A percentile compares a stretch with the other conserved stretches of the same genome.
Evolutionary conservation across 805 yeast species (phyloP).

Genomic region (Myxozyma udenii): DNA sequence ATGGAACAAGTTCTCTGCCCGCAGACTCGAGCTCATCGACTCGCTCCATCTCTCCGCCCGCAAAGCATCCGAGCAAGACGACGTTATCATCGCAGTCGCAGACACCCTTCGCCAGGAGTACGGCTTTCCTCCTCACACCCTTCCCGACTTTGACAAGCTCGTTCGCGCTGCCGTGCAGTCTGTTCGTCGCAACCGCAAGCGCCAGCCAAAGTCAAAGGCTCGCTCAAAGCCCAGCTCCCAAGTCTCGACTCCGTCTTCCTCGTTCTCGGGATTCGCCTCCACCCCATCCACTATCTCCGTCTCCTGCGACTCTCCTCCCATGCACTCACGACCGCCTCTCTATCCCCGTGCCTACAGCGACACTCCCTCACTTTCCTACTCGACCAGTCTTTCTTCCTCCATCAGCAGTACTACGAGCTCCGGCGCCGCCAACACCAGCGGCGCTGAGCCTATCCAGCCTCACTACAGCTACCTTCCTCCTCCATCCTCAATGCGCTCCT

Average conservation of each 20-base stretch:
- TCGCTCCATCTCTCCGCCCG: conserved; percentile 57
- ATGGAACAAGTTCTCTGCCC: conserved; percentile 89
- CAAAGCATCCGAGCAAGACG: conserved; percentile 92
- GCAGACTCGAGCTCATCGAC: conserved; percentile 86
- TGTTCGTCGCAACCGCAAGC: conserved; percentile 79
- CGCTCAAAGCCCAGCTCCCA: conserved; percentile 5
- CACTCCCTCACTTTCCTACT: background rate
- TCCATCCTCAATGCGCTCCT: conserved; percentile 1
- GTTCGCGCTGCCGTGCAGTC: conserved; percentile 93
- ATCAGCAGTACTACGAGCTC: too few species aligned
- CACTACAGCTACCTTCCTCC: background rate
- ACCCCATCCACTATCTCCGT: conserved; percentile 3
- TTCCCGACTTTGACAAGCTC: conserved; percentile 77
- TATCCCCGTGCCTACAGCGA: background rate
- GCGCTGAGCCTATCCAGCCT: too few species aligned
- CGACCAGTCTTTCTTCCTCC: too few species aligned
- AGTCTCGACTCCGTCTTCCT: background rate
- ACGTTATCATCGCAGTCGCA: conserved; percentile 74
- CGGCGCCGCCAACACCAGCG: background rate
- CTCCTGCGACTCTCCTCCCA: background rate
- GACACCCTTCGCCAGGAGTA: conserved; percentile 73
- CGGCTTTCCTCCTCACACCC: conserved; percentile 55
- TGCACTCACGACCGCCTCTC: background rate
- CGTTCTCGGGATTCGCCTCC: background rate
- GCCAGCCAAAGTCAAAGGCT: conserved; percentile 47